These are phyloP conservation scores for Cladochytrium replicatum DNA, from an alignment of 192 early-diverging fungal species.

Conservation along the genomic window DNA sequence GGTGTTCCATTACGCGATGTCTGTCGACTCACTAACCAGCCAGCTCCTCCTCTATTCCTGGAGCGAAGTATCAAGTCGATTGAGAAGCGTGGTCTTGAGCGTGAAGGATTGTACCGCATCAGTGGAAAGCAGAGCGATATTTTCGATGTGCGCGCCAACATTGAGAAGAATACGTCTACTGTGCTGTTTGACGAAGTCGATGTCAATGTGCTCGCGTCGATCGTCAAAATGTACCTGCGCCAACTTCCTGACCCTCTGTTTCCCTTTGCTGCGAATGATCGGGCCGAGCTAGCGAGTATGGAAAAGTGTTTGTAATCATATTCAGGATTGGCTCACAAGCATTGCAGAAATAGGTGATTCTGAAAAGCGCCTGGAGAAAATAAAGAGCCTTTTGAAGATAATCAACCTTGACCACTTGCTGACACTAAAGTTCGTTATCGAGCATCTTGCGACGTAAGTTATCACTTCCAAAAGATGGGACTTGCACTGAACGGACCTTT, in stretches of 20 bases:
- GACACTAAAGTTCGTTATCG: conserved; percentile 42
- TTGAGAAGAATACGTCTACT: conserved; percentile 15
- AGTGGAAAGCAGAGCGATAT: conserved; percentile 21
- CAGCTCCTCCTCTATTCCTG: background rate
- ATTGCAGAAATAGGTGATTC: too few species aligned
- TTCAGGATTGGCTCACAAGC: conserved; percentile 9
- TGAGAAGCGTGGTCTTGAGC: conserved; percentile 8
- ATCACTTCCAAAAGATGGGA: background rate
- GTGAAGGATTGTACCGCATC: conserved; percentile 29
- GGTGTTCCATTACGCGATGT: conserved; percentile 20
- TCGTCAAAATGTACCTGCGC: conserved; percentile 57
- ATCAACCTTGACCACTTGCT: too few species aligned
- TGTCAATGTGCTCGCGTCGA: conserved; percentile 44
- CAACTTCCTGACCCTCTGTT: conserved; percentile 54
- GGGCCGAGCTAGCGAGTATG: conserved; percentile 47
- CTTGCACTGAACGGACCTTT: background rate
- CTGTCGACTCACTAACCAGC: background rate
- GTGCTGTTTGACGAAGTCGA: conserved; percentile 35
- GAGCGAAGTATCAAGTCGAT: background rate
- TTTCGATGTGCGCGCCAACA: conserved; percentile 6
- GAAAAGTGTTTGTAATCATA: conserved; percentile 1
- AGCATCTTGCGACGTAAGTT: conserved; percentile 47
- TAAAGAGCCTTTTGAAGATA: too few species aligned
- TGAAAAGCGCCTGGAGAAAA: too few species aligned
- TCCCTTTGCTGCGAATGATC: conserved; percentile 38